These are phyloP conservation scores for Candida insectalens DNA, from an alignment of 805 yeast genomes.

Conservation along the genomic window DNA sequence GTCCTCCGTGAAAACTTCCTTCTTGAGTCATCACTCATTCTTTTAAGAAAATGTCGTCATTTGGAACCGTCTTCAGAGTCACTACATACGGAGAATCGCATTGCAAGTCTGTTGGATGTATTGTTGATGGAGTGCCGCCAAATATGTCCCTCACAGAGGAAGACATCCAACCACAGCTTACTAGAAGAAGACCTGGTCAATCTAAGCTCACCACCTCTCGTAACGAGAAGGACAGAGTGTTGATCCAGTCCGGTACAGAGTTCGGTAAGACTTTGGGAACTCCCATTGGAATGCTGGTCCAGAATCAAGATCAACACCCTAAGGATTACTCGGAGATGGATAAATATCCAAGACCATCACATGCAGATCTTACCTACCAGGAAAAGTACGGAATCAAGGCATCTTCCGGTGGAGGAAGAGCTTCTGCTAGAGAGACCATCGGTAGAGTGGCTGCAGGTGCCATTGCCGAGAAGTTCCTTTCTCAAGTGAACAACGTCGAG, in stretches of 20 bases:
- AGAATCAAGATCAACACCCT: slow-evolving; percentile 94
- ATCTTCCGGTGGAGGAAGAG: slow-evolving; percentile 94
- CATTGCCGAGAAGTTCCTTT: slow-evolving; percentile 85
- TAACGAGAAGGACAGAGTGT: slow-evolving; percentile 88
- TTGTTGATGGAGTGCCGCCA: slow-evolving; percentile 97
- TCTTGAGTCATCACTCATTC: too few relatives aligned
- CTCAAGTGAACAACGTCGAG: slow-evolving; percentile 72
- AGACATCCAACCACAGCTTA: slow-evolving; percentile 91
- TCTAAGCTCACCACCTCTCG: slow-evolving; percentile 88
- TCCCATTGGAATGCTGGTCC: slow-evolving; percentile 89
- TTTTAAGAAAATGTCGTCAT: slow-evolving; percentile 50
- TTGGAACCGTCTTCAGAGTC: slow-evolving; percentile 58
- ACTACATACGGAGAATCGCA: slow-evolving; percentile 98
- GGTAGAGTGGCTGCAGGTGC: slow-evolving; percentile 99
- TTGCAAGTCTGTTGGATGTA: slow-evolving; percentile 95
- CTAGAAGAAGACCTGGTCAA: slow-evolving; percentile 98
- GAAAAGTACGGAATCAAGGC: slow-evolving; percentile 89
- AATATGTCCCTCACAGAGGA: slow-evolving; percentile 76
- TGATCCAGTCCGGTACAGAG: slow-evolving; percentile 92
- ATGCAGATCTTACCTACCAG: slow-evolving; percentile 92
- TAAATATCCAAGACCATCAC: slow-evolving; percentile 93
- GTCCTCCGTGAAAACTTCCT: too few relatives aligned
- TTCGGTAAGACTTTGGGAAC: slow-evolving; percentile 86
- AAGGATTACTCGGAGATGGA: slow-evolving; percentile 94
- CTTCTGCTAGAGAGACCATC: slow-evolving; percentile 95